A percentile compares a stretch with the other conserved stretches of the same genome.
phyloP scores from a whole-genome alignment of 257 asterid species.

The Nemophila menziesii region DNA sequence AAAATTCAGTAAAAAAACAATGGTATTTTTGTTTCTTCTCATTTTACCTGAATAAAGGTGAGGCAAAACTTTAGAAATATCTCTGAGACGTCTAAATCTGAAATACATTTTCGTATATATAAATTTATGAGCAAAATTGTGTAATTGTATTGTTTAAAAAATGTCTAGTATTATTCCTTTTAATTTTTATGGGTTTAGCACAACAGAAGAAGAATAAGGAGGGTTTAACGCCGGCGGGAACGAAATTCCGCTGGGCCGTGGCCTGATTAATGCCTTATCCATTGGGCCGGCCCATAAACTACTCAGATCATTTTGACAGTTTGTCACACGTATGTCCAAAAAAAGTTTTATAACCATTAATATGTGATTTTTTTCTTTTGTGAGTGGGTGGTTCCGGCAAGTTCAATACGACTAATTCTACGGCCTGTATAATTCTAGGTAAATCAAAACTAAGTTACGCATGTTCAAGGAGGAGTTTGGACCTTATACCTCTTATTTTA shows the following conservation, averaged over 20 bases:
- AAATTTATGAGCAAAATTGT: background rate
- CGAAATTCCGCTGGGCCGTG: background rate
- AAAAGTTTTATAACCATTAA: no score
- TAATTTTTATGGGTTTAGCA: background rate
- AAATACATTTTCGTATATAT: constrained; percentile 24
- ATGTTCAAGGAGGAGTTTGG: no score
- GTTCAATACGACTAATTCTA: no score
- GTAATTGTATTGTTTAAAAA: no score
- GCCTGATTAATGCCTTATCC: background rate
- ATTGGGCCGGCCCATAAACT: background rate
- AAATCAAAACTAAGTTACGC: no score
- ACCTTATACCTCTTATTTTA: no score
- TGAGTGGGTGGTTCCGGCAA: no score
- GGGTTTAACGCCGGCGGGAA: background rate
- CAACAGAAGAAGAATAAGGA: background rate
- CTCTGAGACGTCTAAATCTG: constrained; percentile 34
- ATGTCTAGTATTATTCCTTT: background rate
- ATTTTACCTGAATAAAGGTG: constrained; percentile 32
- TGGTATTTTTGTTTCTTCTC: no score
- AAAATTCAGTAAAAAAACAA: background rate
- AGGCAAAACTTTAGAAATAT: constrained; percentile 19
- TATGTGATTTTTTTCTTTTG: no score
- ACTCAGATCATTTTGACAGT: background rate
- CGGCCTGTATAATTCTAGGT: no score
- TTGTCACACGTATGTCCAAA: no score